These are phyloP conservation scores for Rhytidiadelphus loreus DNA, from an alignment of 225 moss, liverwort and hornwort species.

Conservation along the genomic window DNA sequence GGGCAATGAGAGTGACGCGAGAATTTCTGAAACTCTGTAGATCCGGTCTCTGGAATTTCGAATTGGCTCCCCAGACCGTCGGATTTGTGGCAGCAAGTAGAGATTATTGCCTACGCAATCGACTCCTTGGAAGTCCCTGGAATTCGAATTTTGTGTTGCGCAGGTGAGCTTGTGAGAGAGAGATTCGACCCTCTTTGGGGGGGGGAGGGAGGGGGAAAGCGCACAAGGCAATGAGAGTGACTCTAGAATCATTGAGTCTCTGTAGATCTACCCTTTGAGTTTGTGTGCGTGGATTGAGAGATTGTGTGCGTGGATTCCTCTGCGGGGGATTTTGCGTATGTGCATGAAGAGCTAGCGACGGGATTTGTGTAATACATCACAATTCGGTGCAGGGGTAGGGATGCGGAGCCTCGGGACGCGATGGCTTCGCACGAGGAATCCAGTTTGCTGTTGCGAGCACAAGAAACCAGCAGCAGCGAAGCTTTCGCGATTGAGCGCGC, in stretches of 20 bases:
- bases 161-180: background rate
- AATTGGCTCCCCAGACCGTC: background rate
- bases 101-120: background rate
- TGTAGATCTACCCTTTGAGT: background rate
- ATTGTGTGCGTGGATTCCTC: background rate
- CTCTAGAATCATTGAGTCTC: too few species aligned
- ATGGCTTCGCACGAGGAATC: background rate
- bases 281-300: background rate
- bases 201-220: background rate
- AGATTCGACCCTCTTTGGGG: background rate
- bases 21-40: background rate
- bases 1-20: background rate
- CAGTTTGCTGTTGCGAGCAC: background rate
- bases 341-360: background rate
- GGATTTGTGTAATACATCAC: background rate
- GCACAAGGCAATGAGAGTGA: background rate
- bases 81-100: background rate
- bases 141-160: background rate
- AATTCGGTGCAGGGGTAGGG: background rate
- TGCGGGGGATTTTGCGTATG: background rate
- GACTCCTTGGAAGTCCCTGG: background rate
- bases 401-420: background rate
- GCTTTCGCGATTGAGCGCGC: background rate
- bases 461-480: background rate
- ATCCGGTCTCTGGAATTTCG: background rate